Base-by-base conservation (phyloP, 306 rosid species). In the Geum urbanum region DNA sequence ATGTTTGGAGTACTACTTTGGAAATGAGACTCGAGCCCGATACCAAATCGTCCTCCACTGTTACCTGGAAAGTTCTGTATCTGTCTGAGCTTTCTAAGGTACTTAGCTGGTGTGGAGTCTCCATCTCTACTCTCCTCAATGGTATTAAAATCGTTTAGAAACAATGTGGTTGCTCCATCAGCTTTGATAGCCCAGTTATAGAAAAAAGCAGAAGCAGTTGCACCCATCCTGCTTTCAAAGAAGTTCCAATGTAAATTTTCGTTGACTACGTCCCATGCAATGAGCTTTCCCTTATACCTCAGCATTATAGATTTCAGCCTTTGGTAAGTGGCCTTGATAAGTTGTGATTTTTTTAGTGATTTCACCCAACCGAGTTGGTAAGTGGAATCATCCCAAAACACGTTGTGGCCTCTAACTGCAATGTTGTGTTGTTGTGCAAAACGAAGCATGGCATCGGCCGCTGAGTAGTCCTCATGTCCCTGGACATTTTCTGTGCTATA, bases 241-340 rank as follows among this genome's bases (percentile, higher is more conserved):
- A 82, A 88, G 4, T 73, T 46, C 9, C 66, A 66, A 74, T 85
- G 98, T 24, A 92, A 5, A 59, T 90, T 85, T 67, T 92, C 98
- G 64, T 92, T 92, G 0, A 82, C 87, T 53, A 88, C 96, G 69
- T 92, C 98, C 96, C 96, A 92, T 3, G 63, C 85, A 61, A 86
- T 81, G 16, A 92, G 46, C 63, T 84, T 71, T 12, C 85, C 90
- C 44, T 47, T 79, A 73, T 88, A 92, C 71, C 74, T 84, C 5
- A 80, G 40, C 73, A 90, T 65, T 52, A 88, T 5, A 0, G 96
- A 90, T 6, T 27, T 37, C 2, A 86, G 48, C 70, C 98, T 84
- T 40, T 27, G 76, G 8, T 20, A 0, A 9, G 74, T 77, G 5
- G 96, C 90, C 7, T 1, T 3, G 1, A 7, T 32, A 2, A 89